Base-by-base conservation (phyloP, 75 land plant genomes). In the Larix kaempferi region DNA sequence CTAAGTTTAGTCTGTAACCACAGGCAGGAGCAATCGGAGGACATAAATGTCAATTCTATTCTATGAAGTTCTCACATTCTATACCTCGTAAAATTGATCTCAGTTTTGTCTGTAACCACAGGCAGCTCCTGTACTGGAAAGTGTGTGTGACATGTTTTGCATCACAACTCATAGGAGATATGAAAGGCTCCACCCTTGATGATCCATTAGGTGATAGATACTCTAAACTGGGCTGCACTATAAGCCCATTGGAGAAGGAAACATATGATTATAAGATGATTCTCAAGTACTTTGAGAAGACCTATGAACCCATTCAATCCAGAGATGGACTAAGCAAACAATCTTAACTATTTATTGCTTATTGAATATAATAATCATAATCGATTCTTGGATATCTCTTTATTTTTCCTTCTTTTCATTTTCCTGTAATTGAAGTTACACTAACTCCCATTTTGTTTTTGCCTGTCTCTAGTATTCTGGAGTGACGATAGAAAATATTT, bases 191-290 rank as follows among this genome's bases (percentile, higher is more conserved):
- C 15, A 89, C 96, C 15, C 59, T 94, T 5, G 94, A 91, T 69
- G 96, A 94, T 79, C 94, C 92, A 23, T 56, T 94, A 74, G 82
- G 66, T n/a, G 85, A 88, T 12, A 39, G 88, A 3, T 91, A 88
- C 60, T 57, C 64, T 23, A 89, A 86, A 57, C 37, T 94, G 35
- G 88, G 83, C 0, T 89, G 92, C 78, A 69, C 88, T 0, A 88
- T 94, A 4, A 58, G 78, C 11, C 82, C 86, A 1, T 12, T 91
- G 58, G 94, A 85, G 8, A 81, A 88, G 27, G 86, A 82, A 19
- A 77, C 92, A 3, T 88, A 91, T 39, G 92, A 89, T 61, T 94
- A 84, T 79, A 85, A 88, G 79, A 94, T 91, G 94, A 85, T 94
- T 26, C 26, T 80, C 12, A 89, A 91, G 5, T 94, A 94, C 71